Base-by-base conservation (phyloP, 805 yeast species). In the Lipomyces orientalis region DNA sequence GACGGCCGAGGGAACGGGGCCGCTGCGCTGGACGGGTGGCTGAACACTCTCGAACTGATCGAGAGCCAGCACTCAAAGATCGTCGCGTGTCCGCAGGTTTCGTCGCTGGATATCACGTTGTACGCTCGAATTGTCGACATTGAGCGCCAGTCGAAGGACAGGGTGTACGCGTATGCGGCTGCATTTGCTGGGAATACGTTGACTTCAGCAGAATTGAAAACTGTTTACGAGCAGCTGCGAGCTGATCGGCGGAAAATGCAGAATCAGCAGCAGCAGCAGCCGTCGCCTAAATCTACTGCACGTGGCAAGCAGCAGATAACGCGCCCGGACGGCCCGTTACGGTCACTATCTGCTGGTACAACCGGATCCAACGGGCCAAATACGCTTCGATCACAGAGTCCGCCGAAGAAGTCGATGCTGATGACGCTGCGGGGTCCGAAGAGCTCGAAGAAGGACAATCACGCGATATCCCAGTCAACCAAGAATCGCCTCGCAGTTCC, bases 111-210 rank as follows among this genome's bases (percentile, higher is more conserved):
- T 64, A 76, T 77, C 66, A 67, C 76, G 35, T 71, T 80, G 58
- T 73, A 79, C 69, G 73, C 78, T 51, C 76, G 79, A 55, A 76
- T 80, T 64, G 73, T 74, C 67, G 82, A 79, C 68, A 77, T 80
- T 55, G 81, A 80, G 72, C 76, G 79, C 46, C 82, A 80, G 73
- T 79, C 81, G 69, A 75, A 73, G 46, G 82, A 80, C 61, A 73
- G 81, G 31, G 79, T 80, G 29, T 58, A 31, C 49, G 35, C 71
- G 19, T 68, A 65, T 33, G 69, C 66, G 16, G 60, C 64, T 31
- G 19, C 64, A n/a, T 60, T 59, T 52, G 51, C 71, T 16, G 69
- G 69, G 22, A 52, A 58, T 31, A 49, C 62, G 8, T 61, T 66
- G 74, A 16, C 62, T 10, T 58, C 69, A 12, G 58, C 33, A 22